Conservation (phyloP, 495 filamentous ascomycete genomes). For the Aspergillus ellipticus region DNA sequence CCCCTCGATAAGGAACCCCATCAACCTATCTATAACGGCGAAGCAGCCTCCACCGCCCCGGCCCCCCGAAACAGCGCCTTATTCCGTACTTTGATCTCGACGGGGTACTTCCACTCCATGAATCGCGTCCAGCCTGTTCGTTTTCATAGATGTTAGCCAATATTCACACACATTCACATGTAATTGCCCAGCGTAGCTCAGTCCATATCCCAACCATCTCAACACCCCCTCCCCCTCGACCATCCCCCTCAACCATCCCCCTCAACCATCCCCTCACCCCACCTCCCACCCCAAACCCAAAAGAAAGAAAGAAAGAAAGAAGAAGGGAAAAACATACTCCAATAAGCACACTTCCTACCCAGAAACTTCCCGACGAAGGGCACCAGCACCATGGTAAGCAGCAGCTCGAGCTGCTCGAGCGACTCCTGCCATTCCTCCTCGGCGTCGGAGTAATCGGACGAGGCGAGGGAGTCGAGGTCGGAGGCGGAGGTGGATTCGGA, state of each 20-base stretch:
- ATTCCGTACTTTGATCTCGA: constrained; percentile 58
- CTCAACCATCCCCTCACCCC: not conserved
- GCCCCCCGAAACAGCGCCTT: constrained; percentile 57
- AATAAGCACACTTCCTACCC: constrained; percentile 91
- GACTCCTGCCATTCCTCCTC: constrained; percentile 92
- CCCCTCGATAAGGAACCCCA: too few relatives aligned
- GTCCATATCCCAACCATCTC: too few relatives aligned
- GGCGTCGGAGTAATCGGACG: constrained; percentile 65
- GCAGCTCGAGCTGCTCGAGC: constrained; percentile 85
- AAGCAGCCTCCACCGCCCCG: constrained; percentile 67
- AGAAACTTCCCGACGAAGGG: constrained; percentile 92
- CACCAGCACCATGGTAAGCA: constrained; percentile 89
- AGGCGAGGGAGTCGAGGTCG: constrained; percentile 51
- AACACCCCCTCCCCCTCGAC: too few relatives aligned
- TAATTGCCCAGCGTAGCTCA: too few relatives aligned
- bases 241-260: too few relatives aligned
- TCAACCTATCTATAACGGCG: constrained; percentile 52
- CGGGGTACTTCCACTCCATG: constrained; percentile 76
- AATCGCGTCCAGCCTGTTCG: constrained; percentile 63
- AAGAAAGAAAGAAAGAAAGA: not conserved
- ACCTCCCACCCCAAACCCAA: not conserved
- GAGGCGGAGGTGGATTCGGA: constrained; percentile 64
- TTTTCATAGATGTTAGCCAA: not conserved
- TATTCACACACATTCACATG: too few relatives aligned
- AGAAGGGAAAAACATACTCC: constrained; percentile 56